A percentile compares a stretch with the other conserved stretches of the same genome.
Evolutionary conservation across 2,329 filamentous ascomycete species (phyloP).

Genomic region (Pestalotiopsis fici): DNA sequence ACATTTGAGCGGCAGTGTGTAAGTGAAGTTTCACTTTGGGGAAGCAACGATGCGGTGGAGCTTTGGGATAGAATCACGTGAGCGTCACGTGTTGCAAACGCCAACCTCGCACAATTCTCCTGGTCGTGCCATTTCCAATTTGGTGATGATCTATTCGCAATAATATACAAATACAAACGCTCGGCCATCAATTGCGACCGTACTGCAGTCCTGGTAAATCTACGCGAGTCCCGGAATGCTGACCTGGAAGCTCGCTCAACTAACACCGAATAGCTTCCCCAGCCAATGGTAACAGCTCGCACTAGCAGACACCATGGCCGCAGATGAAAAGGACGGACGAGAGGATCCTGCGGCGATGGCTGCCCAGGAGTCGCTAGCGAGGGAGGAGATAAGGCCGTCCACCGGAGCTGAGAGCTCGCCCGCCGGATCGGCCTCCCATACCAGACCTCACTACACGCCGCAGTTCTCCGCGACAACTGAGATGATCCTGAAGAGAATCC

Average conservation of each 20-base stretch:
- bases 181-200: neutral
- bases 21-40: neutral
- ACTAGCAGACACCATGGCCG: neutral
- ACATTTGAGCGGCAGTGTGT: too few relatives aligned
- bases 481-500: slow-evolving; percentile 40
- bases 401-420: neutral
- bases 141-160: neutral
- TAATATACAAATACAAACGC: neutral
- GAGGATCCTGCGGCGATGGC: neutral
- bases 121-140: neutral
- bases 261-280: neutral
- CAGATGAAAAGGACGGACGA: neutral
- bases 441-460: slow-evolving; percentile 29
- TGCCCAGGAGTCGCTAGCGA: neutral
- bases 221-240: neutral
- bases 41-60: neutral
- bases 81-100: neutral
- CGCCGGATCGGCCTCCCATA: slow-evolving; percentile 22
- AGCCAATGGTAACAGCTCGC: neutral
- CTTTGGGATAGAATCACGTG: neutral
- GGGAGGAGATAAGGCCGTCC: neutral
- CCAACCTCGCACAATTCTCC: neutral
- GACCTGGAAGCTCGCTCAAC: neutral
- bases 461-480: slow-evolving; percentile 38
- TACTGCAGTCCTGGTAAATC: neutral